Evolutionary conservation across 257 asterid genomes (phyloP).

Genomic region (Thymus quinquecostatus): DNA sequence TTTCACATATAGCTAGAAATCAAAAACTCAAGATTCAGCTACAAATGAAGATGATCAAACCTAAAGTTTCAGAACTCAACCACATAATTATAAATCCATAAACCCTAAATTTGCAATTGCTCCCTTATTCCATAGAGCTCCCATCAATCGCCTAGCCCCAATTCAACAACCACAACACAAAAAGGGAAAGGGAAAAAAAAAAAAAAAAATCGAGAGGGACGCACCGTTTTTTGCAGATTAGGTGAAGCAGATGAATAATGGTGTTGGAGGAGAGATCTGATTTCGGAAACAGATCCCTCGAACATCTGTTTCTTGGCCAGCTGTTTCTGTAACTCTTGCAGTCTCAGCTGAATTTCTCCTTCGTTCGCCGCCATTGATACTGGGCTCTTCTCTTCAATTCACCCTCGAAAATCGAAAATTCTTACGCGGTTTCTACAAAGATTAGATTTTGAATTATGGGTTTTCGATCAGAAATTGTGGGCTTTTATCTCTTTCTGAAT

Average conservation of each 20-base stretch:
- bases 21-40: background rate
- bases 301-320: constrained; percentile 75
- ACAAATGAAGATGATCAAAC: background rate
- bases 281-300: constrained; percentile 72
- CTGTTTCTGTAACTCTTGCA: constrained; percentile 78
- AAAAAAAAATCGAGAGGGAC: background rate
- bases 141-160: constrained; percentile 3
- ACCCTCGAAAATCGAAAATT: background rate
- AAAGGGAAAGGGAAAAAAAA: background rate
- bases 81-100: background rate
- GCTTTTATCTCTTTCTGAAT: constrained; percentile 6
- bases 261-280: constrained; percentile 73
- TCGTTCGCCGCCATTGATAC: constrained; percentile 43
- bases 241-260: constrained; percentile 77
- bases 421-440: constrained; percentile 2
- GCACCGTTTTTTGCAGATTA: constrained; percentile 66
- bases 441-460: constrained; percentile 3
- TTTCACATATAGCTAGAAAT: background rate
- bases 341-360: constrained; percentile 56
- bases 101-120: background rate
- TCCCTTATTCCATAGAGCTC: background rate
- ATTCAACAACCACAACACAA: constrained; percentile 1
- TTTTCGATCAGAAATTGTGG: constrained; percentile 15
- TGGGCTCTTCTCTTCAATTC: too few species aligned
- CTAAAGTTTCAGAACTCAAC: constrained; percentile 3